Conservation (phyloP, 2,329 filamentous ascomycete species). For the Neofusicoccum laricinum region DNA sequence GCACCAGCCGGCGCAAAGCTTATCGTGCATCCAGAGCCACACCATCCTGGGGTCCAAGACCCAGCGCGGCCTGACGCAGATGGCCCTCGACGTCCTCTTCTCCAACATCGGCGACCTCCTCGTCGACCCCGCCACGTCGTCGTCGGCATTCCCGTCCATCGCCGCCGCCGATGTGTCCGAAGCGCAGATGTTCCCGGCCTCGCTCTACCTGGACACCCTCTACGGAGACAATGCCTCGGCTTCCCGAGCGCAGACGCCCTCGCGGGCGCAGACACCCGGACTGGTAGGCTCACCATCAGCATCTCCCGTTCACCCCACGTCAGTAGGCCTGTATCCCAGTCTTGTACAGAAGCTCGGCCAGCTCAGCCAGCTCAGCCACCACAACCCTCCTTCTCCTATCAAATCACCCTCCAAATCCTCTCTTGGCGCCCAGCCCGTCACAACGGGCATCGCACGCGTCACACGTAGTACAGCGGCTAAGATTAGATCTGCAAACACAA, state of each 20-base stretch:
- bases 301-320: background rate
- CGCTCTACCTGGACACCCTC: constrained; percentile 73
- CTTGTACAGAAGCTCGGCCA: constrained; percentile 3
- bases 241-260: constrained; percentile 45
- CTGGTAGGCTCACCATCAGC: constrained; percentile 12
- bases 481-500: constrained; percentile 27
- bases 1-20: too few species aligned
- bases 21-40: constrained; percentile 65
- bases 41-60: constrained; percentile 87
- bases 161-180: constrained; percentile 77
- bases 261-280: background rate
- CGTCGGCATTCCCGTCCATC: constrained; percentile 69
- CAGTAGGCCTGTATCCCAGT: background rate
- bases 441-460: constrained; percentile 24
- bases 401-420: background rate
- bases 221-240: constrained; percentile 62
- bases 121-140: constrained; percentile 56
- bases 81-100: constrained; percentile 87
- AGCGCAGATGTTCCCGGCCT: constrained; percentile 70
- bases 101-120: constrained; percentile 73
- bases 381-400: background rate
- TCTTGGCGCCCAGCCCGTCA: constrained; percentile 33
- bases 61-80: constrained; percentile 86
- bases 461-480: constrained; percentile 28
- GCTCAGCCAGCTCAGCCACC: background rate